Evolutionary conservation across 2,329 filamentous ascomycete species (phyloP).

Genomic region (Bipolaris oryzae): DNA sequence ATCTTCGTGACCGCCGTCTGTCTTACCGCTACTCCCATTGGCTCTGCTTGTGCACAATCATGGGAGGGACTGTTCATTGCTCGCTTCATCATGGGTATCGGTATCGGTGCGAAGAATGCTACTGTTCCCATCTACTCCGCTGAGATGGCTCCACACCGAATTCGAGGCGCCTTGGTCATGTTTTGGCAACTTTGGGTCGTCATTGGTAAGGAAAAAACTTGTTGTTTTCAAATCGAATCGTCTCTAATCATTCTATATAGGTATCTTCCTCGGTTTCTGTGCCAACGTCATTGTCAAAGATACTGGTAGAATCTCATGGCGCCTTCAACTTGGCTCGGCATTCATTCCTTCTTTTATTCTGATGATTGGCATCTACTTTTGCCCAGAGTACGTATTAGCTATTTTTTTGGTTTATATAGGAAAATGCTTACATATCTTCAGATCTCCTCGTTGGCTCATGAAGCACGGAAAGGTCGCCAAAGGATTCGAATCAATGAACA

Average conservation of each 20-base stretch:
- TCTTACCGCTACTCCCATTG: constrained; percentile 47
- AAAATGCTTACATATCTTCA: neutral
- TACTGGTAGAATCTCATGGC: constrained; percentile 44
- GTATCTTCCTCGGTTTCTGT: constrained; percentile 55
- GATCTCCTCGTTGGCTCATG: constrained; percentile 49
- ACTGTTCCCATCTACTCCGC: constrained; percentile 45
- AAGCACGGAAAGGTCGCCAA: constrained; percentile 44
- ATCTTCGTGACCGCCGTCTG: constrained; percentile 47
- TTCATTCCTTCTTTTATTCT: constrained; percentile 49
- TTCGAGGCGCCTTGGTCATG: constrained; percentile 49
- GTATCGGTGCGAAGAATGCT: constrained; percentile 43
- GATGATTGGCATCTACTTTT: constrained; percentile 44
- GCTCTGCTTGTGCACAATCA: constrained; percentile 45
- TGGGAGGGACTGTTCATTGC: constrained; percentile 47
- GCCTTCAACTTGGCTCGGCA: constrained; percentile 48
- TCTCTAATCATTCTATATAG: constrained; percentile 24
- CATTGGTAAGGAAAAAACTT: constrained; percentile 25
- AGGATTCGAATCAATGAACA: constrained; percentile 57
- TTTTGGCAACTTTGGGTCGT: constrained; percentile 51
- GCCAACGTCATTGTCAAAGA: constrained; percentile 56
- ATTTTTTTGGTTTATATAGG: too few relatives aligned
- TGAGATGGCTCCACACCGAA: constrained; percentile 43
- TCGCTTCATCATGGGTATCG: constrained; percentile 46
- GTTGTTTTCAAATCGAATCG: constrained; percentile 15
- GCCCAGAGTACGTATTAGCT: constrained; percentile 36